Conservation (phyloP, 495 filamentous ascomycete species). For the Extremus antarcticus region DNA sequence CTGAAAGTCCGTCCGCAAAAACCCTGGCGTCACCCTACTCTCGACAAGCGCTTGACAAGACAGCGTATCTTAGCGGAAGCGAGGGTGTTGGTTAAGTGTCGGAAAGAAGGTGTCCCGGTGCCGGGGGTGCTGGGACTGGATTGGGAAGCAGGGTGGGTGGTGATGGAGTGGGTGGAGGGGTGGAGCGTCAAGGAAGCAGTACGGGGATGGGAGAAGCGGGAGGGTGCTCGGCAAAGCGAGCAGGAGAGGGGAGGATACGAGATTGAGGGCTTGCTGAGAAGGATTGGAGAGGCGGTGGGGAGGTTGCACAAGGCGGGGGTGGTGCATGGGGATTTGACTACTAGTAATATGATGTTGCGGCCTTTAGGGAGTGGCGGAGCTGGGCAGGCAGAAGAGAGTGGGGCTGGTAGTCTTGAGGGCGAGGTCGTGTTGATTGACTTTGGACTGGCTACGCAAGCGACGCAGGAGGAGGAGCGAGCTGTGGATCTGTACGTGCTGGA, state of each 20-base stretch:
- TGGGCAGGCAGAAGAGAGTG: not conserved
- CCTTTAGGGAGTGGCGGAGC: slow-evolving; percentile 14
- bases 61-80: slow-evolving; percentile 81
- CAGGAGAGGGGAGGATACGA: slow-evolving; percentile 30
- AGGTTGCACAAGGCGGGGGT: slow-evolving; percentile 69
- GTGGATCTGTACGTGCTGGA: slow-evolving; percentile 97
- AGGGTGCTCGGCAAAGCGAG: too few species aligned
- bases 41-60: slow-evolving; percentile 78
- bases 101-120: slow-evolving; percentile 62
- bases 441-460: slow-evolving; percentile 71
- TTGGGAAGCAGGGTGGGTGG: slow-evolving; percentile 67
- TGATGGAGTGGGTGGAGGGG: slow-evolving; percentile 63
- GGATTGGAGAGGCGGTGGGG: slow-evolving; percentile 67
- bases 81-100: slow-evolving; percentile 63
- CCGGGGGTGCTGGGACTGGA: slow-evolving; percentile 69
- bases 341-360: slow-evolving; percentile 88
- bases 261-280: slow-evolving; percentile 50
- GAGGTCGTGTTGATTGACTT: slow-evolving; percentile 93
- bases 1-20: slow-evolving; percentile 92
- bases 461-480: slow-evolving; percentile 85
- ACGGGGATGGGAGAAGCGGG: not conserved
- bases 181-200: slow-evolving; percentile 14
- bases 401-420: slow-evolving; percentile 37
- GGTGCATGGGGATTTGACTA: slow-evolving; percentile 92
- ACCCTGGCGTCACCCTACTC: slow-evolving; percentile 80